A percentile compares a stretch with the other conserved stretches of the same genome.
phyloP scores from a whole-genome alignment of 495 filamentous ascomycete genomes.

The Aspergillus sclerotioniger region DNA sequence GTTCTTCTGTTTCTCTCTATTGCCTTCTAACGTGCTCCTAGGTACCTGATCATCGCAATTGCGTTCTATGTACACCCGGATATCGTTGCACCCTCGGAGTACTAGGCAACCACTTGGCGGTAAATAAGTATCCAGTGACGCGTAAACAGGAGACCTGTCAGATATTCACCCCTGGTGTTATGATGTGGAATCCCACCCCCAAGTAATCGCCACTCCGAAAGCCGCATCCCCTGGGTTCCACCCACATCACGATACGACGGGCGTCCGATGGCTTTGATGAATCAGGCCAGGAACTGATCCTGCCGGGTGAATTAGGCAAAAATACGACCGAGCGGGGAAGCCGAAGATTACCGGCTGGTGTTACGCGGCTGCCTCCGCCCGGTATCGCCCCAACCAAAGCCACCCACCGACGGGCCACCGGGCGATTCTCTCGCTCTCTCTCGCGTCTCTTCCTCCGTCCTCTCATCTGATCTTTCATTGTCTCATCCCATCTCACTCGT shows the following conservation, averaged over 20 bases:
- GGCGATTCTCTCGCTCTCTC: no score
- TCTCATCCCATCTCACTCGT: not conserved
- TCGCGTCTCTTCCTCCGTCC: not conserved
- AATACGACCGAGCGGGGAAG: not conserved
- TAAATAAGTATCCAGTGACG: no score
- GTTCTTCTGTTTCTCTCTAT: not conserved
- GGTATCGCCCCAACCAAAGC: not conserved
- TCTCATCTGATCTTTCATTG: not conserved
- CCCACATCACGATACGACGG: no score
- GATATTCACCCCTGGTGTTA: no score
- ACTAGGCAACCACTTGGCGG: not conserved
- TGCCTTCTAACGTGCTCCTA: not conserved
- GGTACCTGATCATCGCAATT: not conserved
- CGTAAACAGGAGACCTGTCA: no score
- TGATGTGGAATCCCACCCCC: no score
- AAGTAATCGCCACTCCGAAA: no score
- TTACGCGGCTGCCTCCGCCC: not conserved
- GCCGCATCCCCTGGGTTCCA: no score
- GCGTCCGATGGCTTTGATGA: no score
- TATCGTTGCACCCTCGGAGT: not conserved
- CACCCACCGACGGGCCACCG: no score
- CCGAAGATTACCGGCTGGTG: not conserved
- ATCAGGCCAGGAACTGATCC: no score
- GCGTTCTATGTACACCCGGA: not conserved
- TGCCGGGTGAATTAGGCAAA: no score